Evolutionary conservation across 2,329 filamentous ascomycete species (phyloP).

Genomic region (Aschersonia sp.): DNA sequence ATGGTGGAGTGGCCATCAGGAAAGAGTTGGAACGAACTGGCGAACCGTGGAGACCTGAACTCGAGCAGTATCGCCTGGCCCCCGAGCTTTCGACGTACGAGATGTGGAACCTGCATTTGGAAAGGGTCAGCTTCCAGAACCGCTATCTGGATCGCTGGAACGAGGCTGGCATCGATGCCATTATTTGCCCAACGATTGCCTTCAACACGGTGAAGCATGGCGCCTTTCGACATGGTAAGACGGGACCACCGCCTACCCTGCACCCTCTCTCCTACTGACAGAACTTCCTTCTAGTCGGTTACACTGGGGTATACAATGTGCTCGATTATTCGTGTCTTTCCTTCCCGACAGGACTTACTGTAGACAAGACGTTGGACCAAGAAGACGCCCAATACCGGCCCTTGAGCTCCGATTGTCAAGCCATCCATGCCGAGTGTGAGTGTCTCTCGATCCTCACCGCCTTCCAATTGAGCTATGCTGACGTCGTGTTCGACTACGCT

Average conservation of each 20-base stretch:
- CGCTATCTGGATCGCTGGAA: slow-evolving; percentile 31
- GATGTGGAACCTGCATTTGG: slow-evolving; percentile 32
- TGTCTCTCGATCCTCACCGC: slow-evolving; percentile 1
- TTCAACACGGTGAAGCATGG: slow-evolving; percentile 28
- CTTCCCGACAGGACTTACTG: slow-evolving; percentile 26
- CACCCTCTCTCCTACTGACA: not conserved
- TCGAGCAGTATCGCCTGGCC: slow-evolving; percentile 17
- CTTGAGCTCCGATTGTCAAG: slow-evolving; percentile 20
- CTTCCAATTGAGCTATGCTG: not conserved
- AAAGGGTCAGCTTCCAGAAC: slow-evolving; percentile 30
- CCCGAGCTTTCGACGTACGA: slow-evolving; percentile 25
- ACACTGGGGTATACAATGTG: slow-evolving; percentile 35
- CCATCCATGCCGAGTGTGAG: slow-evolving; percentile 28
- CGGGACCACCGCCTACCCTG: not conserved
- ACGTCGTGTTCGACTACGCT: not conserved
- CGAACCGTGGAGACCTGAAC: slow-evolving; percentile 26
- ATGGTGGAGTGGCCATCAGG: slow-evolving; percentile 26
- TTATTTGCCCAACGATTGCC: slow-evolving; percentile 42
- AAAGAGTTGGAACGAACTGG: slow-evolving; percentile 23
- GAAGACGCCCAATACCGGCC: slow-evolving; percentile 15
- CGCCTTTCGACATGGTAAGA: slow-evolving; percentile 26
- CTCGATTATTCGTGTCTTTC: slow-evolving; percentile 33
- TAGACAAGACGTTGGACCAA: slow-evolving; percentile 24
- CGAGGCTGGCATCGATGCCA: slow-evolving; percentile 39
- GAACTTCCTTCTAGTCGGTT: slow-evolving; percentile 23